phyloP scores from a whole-genome alignment of 169 alveolate species.

The Perkinsus marinus region DNA sequence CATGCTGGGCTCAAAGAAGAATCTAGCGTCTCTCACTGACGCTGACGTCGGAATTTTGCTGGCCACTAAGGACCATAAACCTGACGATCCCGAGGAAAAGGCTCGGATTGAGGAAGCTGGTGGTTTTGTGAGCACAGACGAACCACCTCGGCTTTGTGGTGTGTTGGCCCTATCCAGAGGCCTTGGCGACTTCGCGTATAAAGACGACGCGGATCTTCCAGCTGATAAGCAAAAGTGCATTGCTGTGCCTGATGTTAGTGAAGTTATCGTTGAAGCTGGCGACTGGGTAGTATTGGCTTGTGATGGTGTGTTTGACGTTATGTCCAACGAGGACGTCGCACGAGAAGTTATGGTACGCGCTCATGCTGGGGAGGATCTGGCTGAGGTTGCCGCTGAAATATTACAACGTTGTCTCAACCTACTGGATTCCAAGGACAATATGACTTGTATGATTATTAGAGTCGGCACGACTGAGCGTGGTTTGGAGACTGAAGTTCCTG shows the following conservation, averaged over 20 bases:
- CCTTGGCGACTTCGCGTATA: neutral
- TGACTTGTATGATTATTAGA: neutral
- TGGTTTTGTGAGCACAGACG: neutral
- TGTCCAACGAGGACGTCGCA: neutral
- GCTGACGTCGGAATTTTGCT: neutral
- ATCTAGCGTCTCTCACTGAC: neutral
- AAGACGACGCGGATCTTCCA: neutral
- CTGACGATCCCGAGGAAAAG: conserved; percentile 39
- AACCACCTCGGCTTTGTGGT: neutral
- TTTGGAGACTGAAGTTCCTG: neutral
- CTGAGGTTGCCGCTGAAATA: neutral
- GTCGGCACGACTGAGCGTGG: neutral
- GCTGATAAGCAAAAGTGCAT: neutral
- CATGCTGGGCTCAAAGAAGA: neutral
- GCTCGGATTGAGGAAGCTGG: conserved; percentile 25
- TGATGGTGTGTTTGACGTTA: neutral
- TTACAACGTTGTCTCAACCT: neutral
- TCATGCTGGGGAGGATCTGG: neutral
- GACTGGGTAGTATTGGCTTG: neutral
- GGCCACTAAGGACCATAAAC: conserved; percentile 41
- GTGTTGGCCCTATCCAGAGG: neutral
- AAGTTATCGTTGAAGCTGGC: neutral
- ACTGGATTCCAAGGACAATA: neutral
- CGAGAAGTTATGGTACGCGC: neutral
- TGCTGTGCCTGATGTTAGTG: neutral